Base-by-base conservation (phyloP, 1,284 basidiomycete genomes). In the Leccinum proximum region DNA sequence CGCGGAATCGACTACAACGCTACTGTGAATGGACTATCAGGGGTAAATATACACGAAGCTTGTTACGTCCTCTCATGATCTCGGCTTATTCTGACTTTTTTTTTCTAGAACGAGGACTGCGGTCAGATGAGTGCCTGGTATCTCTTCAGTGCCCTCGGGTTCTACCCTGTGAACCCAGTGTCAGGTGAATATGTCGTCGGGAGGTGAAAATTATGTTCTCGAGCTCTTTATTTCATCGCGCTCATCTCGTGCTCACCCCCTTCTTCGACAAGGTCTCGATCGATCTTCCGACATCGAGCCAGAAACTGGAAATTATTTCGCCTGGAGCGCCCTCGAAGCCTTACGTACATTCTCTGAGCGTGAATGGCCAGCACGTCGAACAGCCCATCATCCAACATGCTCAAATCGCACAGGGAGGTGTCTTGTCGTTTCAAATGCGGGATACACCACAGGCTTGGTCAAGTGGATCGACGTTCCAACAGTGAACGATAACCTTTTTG, bases 51-150 rank as follows among this genome's bases (percentile, higher is more conserved):
- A 48, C 22, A 35, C 16, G 9, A 26, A 26, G 14, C 7, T 63
- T 57, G 18, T 18, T 42, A 58, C 50, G 18, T 35, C 16, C 6
- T 26, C 66, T 62, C 60, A 40, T 6, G 22, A 40, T 30, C 22
- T n/a, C n/a, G 9, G 5, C 60, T 58, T 11, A 50, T 42, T 56
- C 60, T 22, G 37, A 38, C 13, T 26, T 42, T 59, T 40, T 30
- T 22, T 22, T 22, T 22, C 11, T 68, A 92, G 86, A 95, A 94
- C 71, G 93, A 95, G 74, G 93, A 95, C 70, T 94, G 92, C 69
- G 92, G 93, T 0, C 93, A 94, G 74, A 94, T 94, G 91, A 91
- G 88, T 70, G 89, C 92, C 0, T 94, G 92, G 92, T 94, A 89
- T 72, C 81, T 93, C 11, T 94, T 93, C 77, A 87, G 86, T 57